These are phyloP conservation scores for Bertia moriformis DNA, from an alignment of 2,329 filamentous ascomycete species.

Conservation along the genomic window DNA sequence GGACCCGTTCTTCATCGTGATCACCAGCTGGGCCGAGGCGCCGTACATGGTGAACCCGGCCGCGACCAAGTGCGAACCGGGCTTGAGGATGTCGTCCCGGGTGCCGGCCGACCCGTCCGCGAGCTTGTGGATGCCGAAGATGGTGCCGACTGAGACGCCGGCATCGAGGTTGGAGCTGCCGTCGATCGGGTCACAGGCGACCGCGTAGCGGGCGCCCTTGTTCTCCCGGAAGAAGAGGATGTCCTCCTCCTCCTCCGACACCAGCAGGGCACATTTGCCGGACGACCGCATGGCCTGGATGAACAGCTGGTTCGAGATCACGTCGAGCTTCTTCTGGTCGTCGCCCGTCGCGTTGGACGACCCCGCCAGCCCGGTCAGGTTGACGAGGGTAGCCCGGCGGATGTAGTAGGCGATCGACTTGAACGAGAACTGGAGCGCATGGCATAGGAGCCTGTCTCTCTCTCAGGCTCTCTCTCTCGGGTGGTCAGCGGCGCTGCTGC, in stretches of 20 bases:
- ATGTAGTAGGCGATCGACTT: constrained; percentile 99
- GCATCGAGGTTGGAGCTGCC: constrained; percentile 95
- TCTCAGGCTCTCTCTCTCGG: constrained; percentile 4
- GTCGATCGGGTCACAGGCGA: constrained; percentile 95
- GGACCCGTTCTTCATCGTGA: constrained; percentile 82
- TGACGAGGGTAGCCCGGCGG: constrained; percentile 84
- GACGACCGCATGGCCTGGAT: constrained; percentile 88
- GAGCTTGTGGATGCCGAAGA: constrained; percentile 88
- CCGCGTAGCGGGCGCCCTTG: constrained; percentile 67
- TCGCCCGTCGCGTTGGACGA: constrained; percentile 92
- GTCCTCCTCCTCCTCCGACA: constrained; percentile 94
- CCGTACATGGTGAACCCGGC: constrained; percentile 99
- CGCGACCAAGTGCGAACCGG: constrained; percentile 81
- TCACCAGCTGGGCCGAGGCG: constrained; percentile 85
- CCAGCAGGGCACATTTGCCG: constrained; percentile 75
- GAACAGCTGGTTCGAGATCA: constrained; percentile 97
- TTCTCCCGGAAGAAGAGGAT: constrained; percentile 73
- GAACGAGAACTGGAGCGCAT: constrained; percentile 97
- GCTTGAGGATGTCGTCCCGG: constrained; percentile 74
- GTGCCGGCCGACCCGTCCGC: constrained; percentile 59
- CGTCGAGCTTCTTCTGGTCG: constrained; percentile 98
- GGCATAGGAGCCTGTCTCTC: constrained; percentile 67
- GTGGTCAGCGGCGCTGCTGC: constrained; percentile 3
- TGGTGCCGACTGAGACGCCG: constrained; percentile 92
- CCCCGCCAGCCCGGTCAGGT: constrained; percentile 85